These are phyloP conservation scores for Boletus smithii DNA, from an alignment of 1,284 basidiomycete genomes.

Conservation along the genomic window DNA sequence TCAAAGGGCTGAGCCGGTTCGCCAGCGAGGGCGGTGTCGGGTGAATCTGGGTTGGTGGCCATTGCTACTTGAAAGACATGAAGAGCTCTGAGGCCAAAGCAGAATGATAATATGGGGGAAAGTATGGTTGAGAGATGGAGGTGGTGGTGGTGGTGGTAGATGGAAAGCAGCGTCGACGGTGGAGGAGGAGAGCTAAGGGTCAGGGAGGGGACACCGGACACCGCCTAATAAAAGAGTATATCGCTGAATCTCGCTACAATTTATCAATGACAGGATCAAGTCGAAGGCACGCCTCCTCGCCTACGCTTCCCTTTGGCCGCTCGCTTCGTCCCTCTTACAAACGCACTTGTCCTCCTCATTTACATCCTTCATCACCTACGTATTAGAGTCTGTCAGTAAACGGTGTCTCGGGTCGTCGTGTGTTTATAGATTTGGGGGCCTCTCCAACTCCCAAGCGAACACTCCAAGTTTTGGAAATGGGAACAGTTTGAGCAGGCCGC, in stretches of 20 bases:
- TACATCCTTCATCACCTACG: conserved; percentile 39
- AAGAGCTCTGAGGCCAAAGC: conserved; percentile 14
- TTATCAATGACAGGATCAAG: conserved; percentile 11
- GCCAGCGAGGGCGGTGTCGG: conserved; percentile 15
- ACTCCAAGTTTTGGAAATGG: conserved; percentile 22
- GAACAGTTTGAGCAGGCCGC: conserved; percentile 25
- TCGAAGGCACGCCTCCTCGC: conserved; percentile 11
- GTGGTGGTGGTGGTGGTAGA: conserved; percentile 12
- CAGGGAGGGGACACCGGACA: conserved; percentile 27
- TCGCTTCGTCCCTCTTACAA: conserved; percentile 40
- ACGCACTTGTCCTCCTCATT: conserved; percentile 66
- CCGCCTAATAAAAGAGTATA: conserved; percentile 23
- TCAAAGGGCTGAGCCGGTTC: conserved; percentile 39
- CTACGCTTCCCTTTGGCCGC: conserved; percentile 7
- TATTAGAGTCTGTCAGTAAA: conserved; percentile 50
- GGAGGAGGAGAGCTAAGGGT: conserved; percentile 14
- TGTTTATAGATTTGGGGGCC: conserved; percentile 27
- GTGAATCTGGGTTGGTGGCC: conserved; percentile 26
- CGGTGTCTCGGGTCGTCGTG: conserved; percentile 22
- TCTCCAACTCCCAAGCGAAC: conserved; percentile 26
- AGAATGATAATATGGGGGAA: conserved; percentile 7
- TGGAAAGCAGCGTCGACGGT: conserved; percentile 15
- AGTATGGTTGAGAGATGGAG: conserved; percentile 11
- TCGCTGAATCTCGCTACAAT: conserved; percentile 15
- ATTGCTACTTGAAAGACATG: conserved; percentile 30